Evolutionary conservation across 768 basidiomycete genomes (phyloP).

Genomic region (Mycena olivaceomarginata): DNA sequence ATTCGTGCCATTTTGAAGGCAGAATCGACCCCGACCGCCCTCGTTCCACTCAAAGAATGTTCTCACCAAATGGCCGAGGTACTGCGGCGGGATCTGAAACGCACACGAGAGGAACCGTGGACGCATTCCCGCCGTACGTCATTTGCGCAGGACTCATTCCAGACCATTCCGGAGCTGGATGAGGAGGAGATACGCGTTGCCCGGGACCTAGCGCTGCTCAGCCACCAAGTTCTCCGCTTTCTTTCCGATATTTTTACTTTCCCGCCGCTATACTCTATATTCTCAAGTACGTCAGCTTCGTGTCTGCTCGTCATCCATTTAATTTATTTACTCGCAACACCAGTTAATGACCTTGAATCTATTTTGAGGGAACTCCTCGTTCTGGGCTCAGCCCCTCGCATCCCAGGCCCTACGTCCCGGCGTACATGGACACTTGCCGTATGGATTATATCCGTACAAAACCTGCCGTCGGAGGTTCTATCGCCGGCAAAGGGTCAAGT

Average conservation of each 20-base stretch:
- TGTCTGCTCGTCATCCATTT: conserved; percentile 21
- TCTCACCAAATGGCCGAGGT: conserved; percentile 60
- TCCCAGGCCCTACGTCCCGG: conserved; percentile 61
- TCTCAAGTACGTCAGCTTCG: conserved; percentile 65
- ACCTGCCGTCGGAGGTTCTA: conserved; percentile 66
- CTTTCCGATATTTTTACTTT: conserved; percentile 72
- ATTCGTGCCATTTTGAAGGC: conserved; percentile 43
- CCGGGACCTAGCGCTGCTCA: conserved; percentile 66
- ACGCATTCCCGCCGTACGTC: conserved; percentile 52
- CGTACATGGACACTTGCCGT: conserved; percentile 69
- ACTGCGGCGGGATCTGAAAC: conserved; percentile 71
- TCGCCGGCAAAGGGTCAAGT: conserved; percentile 55
- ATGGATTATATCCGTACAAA: conserved; percentile 71
- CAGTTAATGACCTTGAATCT: conserved; percentile 66
- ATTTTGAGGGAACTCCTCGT: conserved; percentile 67
- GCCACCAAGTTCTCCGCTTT: conserved; percentile 71
- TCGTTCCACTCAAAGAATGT: conserved; percentile 56
- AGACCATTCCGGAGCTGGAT: conserved; percentile 41
- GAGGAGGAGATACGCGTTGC: conserved; percentile 63
- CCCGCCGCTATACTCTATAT: conserved; percentile 63
- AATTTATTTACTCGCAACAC: conserved; percentile 23
- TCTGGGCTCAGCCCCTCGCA: conserved; percentile 57
- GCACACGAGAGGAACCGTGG: conserved; percentile 55
- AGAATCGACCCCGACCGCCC: conserved; percentile 45
- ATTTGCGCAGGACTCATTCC: conserved; percentile 30